phyloP scores from a whole-genome alignment of 2,329 filamentous ascomycete species.

The Aureobasidium sp. region DNA sequence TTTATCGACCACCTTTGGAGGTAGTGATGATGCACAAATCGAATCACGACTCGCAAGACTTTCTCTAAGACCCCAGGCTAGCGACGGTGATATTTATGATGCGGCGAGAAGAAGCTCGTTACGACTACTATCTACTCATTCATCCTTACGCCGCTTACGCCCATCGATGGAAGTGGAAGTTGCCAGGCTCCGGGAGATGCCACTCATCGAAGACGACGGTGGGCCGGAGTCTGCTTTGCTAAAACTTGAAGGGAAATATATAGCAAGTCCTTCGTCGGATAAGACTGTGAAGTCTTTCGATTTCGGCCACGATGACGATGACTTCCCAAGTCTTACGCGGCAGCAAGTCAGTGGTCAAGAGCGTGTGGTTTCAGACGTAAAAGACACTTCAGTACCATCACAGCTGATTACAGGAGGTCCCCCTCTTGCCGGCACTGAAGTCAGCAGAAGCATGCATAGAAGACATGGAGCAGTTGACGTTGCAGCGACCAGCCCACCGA shows the following conservation, averaged over 20 bases:
- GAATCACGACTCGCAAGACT: background rate
- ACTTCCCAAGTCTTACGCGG: background rate
- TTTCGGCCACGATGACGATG: background rate
- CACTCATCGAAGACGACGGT: slow-evolving; percentile 69
- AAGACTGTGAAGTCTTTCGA: background rate
- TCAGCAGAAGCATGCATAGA: background rate
- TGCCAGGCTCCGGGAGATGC: slow-evolving; percentile 76
- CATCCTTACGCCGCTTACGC: slow-evolving; percentile 47
- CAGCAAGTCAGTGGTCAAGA: background rate
- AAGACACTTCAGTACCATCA: background rate
- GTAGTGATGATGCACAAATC: slow-evolving; percentile 4
- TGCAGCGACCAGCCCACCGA: background rate
- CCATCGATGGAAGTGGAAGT: slow-evolving; percentile 84
- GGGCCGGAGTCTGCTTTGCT: slow-evolving; percentile 86
- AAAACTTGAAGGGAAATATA: slow-evolving; percentile 84
- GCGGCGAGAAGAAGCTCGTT: slow-evolving; percentile 7
- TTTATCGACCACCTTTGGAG: slow-evolving; percentile 7
- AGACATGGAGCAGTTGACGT: background rate
- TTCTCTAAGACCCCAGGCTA: slow-evolving; percentile 10
- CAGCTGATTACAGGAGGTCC: no score
- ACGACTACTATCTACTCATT: slow-evolving; percentile 41
- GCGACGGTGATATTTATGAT: background rate
- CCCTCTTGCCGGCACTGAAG: background rate
- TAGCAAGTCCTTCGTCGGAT: slow-evolving; percentile 24
- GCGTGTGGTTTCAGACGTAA: background rate